Conservation (phyloP, 495 filamentous ascomycete genomes). For the Geoglossum glabrum region DNA sequence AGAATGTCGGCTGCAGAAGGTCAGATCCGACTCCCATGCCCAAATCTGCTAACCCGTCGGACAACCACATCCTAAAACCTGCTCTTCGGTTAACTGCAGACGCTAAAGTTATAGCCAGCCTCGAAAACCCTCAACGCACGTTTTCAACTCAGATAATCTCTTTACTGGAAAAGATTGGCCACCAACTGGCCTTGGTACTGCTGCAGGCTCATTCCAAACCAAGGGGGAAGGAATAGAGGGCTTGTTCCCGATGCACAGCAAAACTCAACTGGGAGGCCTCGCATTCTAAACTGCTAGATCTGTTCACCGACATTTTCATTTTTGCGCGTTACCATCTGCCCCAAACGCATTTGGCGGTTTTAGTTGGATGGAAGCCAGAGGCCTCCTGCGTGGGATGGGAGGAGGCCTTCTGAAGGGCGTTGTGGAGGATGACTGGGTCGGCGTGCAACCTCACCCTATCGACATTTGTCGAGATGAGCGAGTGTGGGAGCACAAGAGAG, state of each 20-base stretch:
- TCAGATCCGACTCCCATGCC: no score
- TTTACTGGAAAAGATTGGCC: no score
- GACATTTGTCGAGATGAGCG: neutral
- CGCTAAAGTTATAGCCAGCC: no score
- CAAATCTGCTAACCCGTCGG: no score
- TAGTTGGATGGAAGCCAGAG: neutral
- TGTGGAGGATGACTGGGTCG: neutral
- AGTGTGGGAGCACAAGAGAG: slow-evolving; percentile 2
- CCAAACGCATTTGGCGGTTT: neutral
- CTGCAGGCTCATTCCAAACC: neutral
- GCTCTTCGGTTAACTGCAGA: no score
- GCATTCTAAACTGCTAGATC: neutral
- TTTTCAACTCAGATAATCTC: no score
- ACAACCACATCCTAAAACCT: no score
- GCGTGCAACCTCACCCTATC: neutral
- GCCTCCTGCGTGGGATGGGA: neutral
- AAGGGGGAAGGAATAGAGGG: no score
- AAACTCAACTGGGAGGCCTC: neutral
- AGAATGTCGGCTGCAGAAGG: no score
- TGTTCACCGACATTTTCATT: neutral
- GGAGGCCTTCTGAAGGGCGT: slow-evolving; percentile 1
- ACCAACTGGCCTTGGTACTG: neutral
- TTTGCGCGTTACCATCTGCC: neutral
- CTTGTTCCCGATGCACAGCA: neutral
- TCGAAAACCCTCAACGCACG: no score